Evolutionary conservation across 2,329 filamentous ascomycete genomes (phyloP).

Genomic region (Ascochyta lentis): DNA sequence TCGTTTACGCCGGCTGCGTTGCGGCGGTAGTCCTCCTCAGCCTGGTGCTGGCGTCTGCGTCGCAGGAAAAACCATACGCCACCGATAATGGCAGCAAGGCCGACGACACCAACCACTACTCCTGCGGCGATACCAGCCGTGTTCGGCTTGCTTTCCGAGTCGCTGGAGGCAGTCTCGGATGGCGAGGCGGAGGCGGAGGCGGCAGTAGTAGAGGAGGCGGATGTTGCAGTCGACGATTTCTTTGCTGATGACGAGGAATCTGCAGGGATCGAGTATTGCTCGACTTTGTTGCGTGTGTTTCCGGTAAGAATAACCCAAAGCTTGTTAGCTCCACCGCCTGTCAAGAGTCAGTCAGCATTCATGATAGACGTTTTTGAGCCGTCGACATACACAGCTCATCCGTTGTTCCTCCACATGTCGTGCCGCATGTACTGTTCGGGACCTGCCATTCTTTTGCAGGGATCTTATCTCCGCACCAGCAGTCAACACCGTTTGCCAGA

Average conservation of each 20-base stretch:
- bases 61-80: slow-evolving; percentile 77
- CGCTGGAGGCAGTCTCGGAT: slow-evolving; percentile 48
- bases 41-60: slow-evolving; percentile 74
- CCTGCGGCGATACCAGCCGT: slow-evolving; percentile 87
- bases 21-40: slow-evolving; percentile 84
- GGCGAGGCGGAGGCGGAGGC: slow-evolving; percentile 42
- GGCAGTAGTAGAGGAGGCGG: slow-evolving; percentile 19
- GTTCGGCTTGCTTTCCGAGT: slow-evolving; percentile 57
- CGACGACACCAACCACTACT: slow-evolving; percentile 83
- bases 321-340: slow-evolving; percentile 64
- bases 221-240: slow-evolving; percentile 24
- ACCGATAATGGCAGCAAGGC: slow-evolving; percentile 68
- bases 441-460: slow-evolving; percentile 64
- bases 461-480: slow-evolving; percentile 75
- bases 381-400: slow-evolving; percentile 67
- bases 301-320: slow-evolving; percentile 63
- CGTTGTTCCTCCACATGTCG: slow-evolving; percentile 68
- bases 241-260: slow-evolving; percentile 29
- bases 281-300: slow-evolving; percentile 48
- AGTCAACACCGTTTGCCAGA: slow-evolving; percentile 66
- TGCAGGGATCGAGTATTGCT: slow-evolving; percentile 38
- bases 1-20: slow-evolving; percentile 79
- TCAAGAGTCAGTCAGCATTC: slow-evolving; percentile 27
- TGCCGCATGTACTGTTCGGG: slow-evolving; percentile 67
- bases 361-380: background rate